phyloP scores from a whole-genome alignment of 192 early-diverging fungal genomes.

The Rhizophagus sp. region DNA sequence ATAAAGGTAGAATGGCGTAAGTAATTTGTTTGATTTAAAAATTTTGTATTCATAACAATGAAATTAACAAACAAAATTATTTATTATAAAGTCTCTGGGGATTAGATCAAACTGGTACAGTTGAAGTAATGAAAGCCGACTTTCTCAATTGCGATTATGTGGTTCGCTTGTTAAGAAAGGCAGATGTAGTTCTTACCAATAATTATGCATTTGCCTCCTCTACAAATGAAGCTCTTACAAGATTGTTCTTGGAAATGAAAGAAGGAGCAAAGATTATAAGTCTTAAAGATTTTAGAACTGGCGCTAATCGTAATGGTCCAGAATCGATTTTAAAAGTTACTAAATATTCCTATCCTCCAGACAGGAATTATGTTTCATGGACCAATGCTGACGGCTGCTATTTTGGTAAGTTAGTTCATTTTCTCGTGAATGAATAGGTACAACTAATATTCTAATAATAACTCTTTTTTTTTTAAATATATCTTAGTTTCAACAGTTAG shows the following conservation, averaged over 20 bases:
- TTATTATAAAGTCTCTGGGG: slow-evolving; percentile 49
- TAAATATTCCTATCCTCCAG: neutral
- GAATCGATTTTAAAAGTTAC: neutral
- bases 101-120: slow-evolving; percentile 54
- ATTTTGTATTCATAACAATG: neutral
- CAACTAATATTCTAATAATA: neutral
- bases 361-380: neutral
- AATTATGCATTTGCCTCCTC: slow-evolving; percentile 91
- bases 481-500: neutral
- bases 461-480: neutral
- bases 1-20: slow-evolving; percentile 75
- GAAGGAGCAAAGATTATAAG: slow-evolving; percentile 84
- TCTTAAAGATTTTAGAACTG: slow-evolving; percentile 80
- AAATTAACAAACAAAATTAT: neutral
- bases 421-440: neutral
- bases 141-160: slow-evolving; percentile 64
- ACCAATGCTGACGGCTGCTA: neutral
- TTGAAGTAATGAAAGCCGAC: slow-evolving; percentile 77
- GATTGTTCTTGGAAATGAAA: slow-evolving; percentile 90
- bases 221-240: slow-evolving; percentile 81
- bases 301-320: neutral
- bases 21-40: neutral
- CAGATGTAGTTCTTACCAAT: slow-evolving; percentile 95
- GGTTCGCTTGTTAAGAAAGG: slow-evolving; percentile 49
- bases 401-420: neutral